phyloP scores from a whole-genome alignment of 208 protist genomes.

The Leishmania aethiopica region DNA sequence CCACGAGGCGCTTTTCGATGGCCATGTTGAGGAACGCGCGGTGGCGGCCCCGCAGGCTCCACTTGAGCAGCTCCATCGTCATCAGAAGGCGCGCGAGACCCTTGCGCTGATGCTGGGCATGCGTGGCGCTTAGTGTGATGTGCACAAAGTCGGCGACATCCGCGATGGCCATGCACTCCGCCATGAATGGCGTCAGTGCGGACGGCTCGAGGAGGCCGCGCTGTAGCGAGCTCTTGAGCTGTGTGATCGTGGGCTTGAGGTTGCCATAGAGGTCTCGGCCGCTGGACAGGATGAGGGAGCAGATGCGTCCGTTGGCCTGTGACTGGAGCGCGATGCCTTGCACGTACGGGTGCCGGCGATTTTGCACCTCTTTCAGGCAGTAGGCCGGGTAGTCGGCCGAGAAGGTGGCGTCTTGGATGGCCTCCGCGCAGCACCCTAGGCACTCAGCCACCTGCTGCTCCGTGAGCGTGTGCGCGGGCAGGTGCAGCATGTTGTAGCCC shows the following conservation, averaged over 20 bases:
- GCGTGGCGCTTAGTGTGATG: constrained; percentile 85
- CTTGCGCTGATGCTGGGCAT: constrained; percentile 45
- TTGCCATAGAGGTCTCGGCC: constrained; percentile 88
- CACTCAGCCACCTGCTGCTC: constrained; percentile 47
- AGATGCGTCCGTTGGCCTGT: constrained; percentile 19
- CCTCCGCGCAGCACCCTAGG: constrained; percentile 63
- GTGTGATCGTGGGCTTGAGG: constrained; percentile 69
- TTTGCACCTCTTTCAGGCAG: constrained; percentile 68
- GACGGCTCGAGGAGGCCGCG: constrained; percentile 42
- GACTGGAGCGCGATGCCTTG: constrained; percentile 64
- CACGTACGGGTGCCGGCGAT: constrained; percentile 58
- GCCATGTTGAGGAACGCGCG: constrained; percentile 86
- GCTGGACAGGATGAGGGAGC: constrained; percentile 74
- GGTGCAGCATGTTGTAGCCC: constrained; percentile 55
- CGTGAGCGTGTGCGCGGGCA: constrained; percentile 47
- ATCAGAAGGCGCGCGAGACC: constrained; percentile 75
- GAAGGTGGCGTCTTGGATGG: constrained; percentile 75
- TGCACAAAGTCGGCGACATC: constrained; percentile 86
- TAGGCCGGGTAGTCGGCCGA: constrained; percentile 75
- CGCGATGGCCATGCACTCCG: constrained; percentile 49
- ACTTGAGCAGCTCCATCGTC: constrained; percentile 74
- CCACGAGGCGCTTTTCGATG: constrained; percentile 77
- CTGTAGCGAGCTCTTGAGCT: constrained; percentile 68
- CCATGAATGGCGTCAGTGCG: constrained; percentile 51
- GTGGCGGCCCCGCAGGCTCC: constrained; percentile 75